These are phyloP conservation scores for Phytophthora litchii DNA, from an alignment of 352 stramenopile genomes.

Conservation along the genomic window DNA sequence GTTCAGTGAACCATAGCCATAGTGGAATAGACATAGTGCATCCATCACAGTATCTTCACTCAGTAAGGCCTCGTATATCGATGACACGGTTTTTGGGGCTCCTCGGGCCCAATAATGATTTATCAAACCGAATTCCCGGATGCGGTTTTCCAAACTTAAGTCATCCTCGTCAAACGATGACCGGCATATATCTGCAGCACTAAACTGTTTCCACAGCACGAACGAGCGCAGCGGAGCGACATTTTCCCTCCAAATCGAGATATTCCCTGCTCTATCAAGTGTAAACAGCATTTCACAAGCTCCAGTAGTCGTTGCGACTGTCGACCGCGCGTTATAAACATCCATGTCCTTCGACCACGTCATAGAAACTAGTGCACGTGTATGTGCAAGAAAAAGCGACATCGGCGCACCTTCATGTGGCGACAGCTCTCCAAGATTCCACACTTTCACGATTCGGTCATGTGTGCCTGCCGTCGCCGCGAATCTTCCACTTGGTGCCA, in stretches of 20 bases:
- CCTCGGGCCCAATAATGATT: conserved; percentile 49
- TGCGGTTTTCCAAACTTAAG: conserved; percentile 6
- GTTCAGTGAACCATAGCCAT: conserved; percentile 61
- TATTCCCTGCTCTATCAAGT: conserved; percentile 60
- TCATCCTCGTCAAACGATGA: conserved; percentile 18
- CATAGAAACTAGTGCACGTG: conserved; percentile 55
- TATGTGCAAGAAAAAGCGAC: conserved; percentile 68
- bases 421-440: conserved; percentile 55
- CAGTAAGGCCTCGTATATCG: conserved; percentile 64
- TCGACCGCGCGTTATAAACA: conserved; percentile 47
- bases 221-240: conserved; percentile 56
- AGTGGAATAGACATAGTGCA: conserved; percentile 75
- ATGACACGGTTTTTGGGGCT: conserved; percentile 22
- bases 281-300: conserved; percentile 78
- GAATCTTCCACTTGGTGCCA: conserved; percentile 63
- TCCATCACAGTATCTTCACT: conserved; percentile 73
- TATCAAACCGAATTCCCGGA: conserved; percentile 40
- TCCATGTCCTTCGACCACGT: conserved; percentile 65
- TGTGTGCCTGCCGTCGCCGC: conserved; percentile 59
- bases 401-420: conserved; percentile 57
- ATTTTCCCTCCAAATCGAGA: conserved; percentile 85
- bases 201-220: conserved; percentile 71
- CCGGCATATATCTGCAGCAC: conserved; percentile 41
- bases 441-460: conserved; percentile 80
- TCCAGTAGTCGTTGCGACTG: conserved; percentile 20